Percentiles rank a stretch among this genome's conserved stretches.
Evolutionary conservation across 2,329 filamentous ascomycete species (phyloP).

Genomic region (Clarireedia monteithiana): DNA sequence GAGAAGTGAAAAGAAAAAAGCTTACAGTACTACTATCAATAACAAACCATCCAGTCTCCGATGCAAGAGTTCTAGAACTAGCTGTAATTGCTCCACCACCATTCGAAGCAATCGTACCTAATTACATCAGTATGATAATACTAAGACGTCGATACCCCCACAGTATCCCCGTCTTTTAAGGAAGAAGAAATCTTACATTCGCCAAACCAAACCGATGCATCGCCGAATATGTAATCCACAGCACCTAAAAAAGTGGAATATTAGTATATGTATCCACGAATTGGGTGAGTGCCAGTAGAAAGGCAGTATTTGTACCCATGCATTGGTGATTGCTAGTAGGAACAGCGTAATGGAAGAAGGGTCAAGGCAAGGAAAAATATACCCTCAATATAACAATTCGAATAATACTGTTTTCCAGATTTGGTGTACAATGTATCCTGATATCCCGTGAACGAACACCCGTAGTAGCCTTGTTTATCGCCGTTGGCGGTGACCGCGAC

Average conservation of each 20-base stretch:
- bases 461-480: conserved; percentile 45
- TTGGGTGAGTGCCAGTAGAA: too few species aligned
- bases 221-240: conserved; percentile 4
- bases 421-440: conserved; percentile 46
- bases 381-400: conserved; percentile 46
- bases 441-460: conserved; percentile 42
- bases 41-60: background rate
- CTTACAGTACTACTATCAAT: conserved; percentile 1
- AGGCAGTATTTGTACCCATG: too few species aligned
- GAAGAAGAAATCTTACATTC: background rate
- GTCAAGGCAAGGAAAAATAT: too few species aligned
- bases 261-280: background rate
- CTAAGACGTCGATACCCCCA: background rate
- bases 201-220: conserved; percentile 2
- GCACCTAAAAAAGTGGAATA: background rate
- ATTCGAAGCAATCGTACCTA: conserved; percentile 1
- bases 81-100: conserved; percentile 2
- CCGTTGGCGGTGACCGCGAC: conserved; percentile 44
- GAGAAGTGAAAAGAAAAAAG: background rate
- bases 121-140: background rate
- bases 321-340: too few species aligned
- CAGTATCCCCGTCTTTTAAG: too few species aligned
- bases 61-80: background rate
- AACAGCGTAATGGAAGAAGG: too few species aligned
- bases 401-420: conserved; percentile 45